Evolutionary conservation across 768 basidiomycete genomes (phyloP), one percentile per base, ranked within the genome.

Genomic region (Termitomyces sp.): DNA sequence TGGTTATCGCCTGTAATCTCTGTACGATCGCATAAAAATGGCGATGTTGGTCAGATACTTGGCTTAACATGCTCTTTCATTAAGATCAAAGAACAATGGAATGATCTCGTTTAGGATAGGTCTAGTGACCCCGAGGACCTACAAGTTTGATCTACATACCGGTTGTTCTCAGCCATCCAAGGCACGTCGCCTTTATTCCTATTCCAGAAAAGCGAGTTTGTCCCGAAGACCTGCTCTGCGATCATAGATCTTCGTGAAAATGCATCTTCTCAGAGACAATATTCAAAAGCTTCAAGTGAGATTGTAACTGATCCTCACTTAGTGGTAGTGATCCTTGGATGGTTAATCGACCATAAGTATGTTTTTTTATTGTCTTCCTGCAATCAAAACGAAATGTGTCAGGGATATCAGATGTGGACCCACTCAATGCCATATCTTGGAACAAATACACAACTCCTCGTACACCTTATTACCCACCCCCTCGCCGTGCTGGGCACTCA

Each of bases 1-100:
- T 45, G 71, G 68, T 24, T 72, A 71, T 52, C 62, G 61, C 41
- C 56, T 63, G 52, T 63, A 52, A 55, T 53, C 30, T 48, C n/a
- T 48, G 28, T 48, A 48, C 13, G 28, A 47, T 28, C 46, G 30
- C 30, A 47, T 28, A 8, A 10, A 30, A 32, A n/a, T n/a, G 18
- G 47, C 22, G 30, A 48, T 20, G n/a, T 28, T 46, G 24, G 10
- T n/a, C 43, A 24, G 43, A 22, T 45, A 26, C 46, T n/a, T 48
- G 9, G 22, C 18, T 48, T 16, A 8, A 28, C 8, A 47, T 48
- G 18, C n/a, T 30, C 18, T 47, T 18, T 47, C 18, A n/a, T n/a
- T 14, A 32, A 32, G 18, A 11, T 48, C 30, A 46, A 16, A 45
- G 44, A 45, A 44, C 24, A 20, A 47, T 28, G 1, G 45, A 16